A percentile compares a stretch with the other conserved stretches of the same genome.
Conservation (phyloP, 73 alveolate genomes). For the Paramecium sexaurelia region DNA sequence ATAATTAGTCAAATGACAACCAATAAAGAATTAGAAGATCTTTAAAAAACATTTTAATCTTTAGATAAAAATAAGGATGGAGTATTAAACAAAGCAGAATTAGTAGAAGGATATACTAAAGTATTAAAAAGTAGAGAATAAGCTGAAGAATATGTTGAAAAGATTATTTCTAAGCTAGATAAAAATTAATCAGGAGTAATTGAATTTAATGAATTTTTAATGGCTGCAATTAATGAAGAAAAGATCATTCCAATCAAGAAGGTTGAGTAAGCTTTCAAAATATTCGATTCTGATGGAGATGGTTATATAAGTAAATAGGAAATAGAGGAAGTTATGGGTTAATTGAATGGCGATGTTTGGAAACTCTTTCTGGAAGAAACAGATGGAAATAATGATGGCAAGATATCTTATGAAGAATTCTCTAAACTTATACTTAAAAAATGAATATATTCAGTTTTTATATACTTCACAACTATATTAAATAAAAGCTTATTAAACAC, state of each 20-base stretch:
- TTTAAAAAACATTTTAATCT: constrained; percentile 70
- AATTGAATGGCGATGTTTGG: constrained; percentile 61
- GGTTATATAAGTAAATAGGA: constrained; percentile 63
- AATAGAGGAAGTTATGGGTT: constrained; percentile 64
- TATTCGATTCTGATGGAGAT: constrained; percentile 71
- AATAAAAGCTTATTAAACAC: background rate
- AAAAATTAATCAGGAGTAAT: constrained; percentile 65
- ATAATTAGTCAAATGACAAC: constrained; percentile 61
- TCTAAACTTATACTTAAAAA: background rate
- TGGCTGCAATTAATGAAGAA: constrained; percentile 68
- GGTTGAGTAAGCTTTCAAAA: constrained; percentile 69
- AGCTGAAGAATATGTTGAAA: constrained; percentile 60
- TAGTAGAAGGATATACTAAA: constrained; percentile 65
- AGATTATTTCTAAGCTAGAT: constrained; percentile 64
- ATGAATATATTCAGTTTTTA: background rate
- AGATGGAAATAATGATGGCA: constrained; percentile 67
- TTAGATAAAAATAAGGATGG: constrained; percentile 85
- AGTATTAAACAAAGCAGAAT: constrained; percentile 75
- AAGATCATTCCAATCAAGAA: constrained; percentile 57
- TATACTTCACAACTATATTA: background rate
- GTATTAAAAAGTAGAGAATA: constrained; percentile 28
- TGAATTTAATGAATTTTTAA: constrained; percentile 70
- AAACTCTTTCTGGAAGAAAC: constrained; percentile 35
- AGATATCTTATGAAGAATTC: constrained; percentile 63
- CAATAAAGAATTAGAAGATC: constrained; percentile 66